phyloP scores from a whole-genome alignment of 805 yeast genomes.

The Torulaspora indica region DNA sequence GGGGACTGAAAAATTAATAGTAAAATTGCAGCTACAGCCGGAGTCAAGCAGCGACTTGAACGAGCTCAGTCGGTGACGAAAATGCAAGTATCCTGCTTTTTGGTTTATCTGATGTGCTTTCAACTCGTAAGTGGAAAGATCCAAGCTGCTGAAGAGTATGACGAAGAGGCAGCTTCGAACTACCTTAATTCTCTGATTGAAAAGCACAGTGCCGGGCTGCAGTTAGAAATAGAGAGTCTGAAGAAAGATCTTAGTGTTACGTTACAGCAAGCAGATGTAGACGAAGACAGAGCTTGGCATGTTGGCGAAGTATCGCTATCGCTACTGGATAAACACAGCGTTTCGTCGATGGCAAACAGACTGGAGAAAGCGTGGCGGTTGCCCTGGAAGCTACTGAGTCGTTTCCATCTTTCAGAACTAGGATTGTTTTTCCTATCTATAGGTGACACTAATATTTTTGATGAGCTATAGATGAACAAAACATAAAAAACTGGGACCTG shows the following conservation, averaged over 20 bases:
- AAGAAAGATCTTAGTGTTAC: neutral
- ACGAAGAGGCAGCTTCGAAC: conserved; percentile 3
- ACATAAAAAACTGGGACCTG: neutral
- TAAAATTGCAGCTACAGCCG: no score
- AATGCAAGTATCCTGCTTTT: neutral
- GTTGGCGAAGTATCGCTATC: conserved; percentile 10
- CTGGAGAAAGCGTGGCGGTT: conserved; percentile 7
- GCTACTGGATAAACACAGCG: conserved; percentile 7
- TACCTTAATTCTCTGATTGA: conserved; percentile 8
- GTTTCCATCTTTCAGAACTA: conserved; percentile 5
- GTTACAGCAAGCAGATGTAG: neutral
- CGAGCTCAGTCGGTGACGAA: no score
- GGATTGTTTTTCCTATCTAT: conserved; percentile 11
- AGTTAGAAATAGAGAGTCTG: conserved; percentile 1
- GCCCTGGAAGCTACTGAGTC: conserved; percentile 1
- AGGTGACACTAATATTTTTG: conserved; percentile 13
- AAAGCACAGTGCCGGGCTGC: conserved; percentile 11
- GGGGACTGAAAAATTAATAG: no score
- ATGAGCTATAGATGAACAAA: conserved; percentile 3
- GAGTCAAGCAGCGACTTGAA: no score
- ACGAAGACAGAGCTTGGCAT: conserved; percentile 7
- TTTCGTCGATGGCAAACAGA: conserved; percentile 4
- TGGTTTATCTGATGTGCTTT: neutral
- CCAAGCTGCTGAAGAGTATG: neutral
- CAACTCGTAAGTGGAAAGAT: neutral